Conservation (phyloP, 2,329 filamentous ascomycete genomes). For the Phialemonium atrogriseum region DNA sequence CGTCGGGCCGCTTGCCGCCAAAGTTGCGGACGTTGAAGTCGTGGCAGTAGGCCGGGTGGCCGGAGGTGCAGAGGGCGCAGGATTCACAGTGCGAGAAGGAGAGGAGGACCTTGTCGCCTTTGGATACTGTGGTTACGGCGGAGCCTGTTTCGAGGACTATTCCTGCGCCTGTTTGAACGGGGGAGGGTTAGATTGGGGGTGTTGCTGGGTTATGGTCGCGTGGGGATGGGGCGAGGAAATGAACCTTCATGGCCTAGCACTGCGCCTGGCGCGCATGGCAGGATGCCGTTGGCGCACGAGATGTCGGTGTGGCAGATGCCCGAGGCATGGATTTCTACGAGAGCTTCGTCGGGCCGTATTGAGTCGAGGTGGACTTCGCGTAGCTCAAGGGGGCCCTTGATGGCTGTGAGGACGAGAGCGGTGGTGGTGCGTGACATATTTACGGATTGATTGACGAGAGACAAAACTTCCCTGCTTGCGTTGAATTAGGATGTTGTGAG, state of each 20-base stretch:
- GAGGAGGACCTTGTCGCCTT: conserved; percentile 47
- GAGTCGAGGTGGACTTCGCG: conserved; percentile 10
- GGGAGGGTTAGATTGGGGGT: not conserved
- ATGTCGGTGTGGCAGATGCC: conserved; percentile 26
- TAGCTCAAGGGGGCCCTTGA: conserved; percentile 13
- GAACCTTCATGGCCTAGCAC: conserved; percentile 16
- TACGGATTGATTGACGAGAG: too few species aligned
- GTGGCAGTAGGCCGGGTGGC: conserved; percentile 17
- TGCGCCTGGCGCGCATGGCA: conserved; percentile 20
- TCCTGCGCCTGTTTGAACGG: conserved; percentile 11
- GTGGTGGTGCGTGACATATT: conserved; percentile 13
- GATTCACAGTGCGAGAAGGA: conserved; percentile 25
- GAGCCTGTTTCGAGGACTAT: conserved; percentile 26
- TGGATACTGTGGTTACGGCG: conserved; percentile 34
- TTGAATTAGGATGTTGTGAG: too few species aligned
- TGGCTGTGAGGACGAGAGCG: conserved; percentile 13
- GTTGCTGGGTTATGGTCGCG: not conserved
- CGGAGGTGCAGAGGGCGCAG: conserved; percentile 12
- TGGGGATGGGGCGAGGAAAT: not conserved
- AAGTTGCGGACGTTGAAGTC: conserved; percentile 17
- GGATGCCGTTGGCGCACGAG: conserved; percentile 24
- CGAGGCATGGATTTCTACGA: conserved; percentile 22
- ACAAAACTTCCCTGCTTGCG: too few species aligned
- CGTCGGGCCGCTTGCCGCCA: conserved; percentile 13
- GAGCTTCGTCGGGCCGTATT: conserved; percentile 18